phyloP scores from a whole-genome alignment of 768 basidiomycete species.

The Suillus brevipes region DNA sequence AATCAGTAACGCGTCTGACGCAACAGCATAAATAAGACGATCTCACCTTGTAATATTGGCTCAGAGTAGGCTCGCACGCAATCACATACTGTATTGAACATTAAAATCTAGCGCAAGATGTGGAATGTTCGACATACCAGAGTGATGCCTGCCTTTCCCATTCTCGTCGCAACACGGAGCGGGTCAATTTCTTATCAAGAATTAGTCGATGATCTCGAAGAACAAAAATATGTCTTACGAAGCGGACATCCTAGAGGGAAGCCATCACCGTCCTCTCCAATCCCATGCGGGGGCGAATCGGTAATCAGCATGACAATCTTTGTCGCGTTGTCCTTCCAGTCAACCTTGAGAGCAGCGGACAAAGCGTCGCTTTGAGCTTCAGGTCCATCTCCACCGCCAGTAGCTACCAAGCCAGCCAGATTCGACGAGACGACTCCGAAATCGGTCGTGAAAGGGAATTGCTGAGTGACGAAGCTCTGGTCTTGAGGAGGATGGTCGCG shows the following conservation, averaged over 20 bases:
- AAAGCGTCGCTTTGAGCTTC: not conserved
- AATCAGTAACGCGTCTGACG: not conserved
- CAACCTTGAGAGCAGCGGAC: not conserved
- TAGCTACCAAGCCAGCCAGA: not conserved
- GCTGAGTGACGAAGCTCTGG: not conserved
- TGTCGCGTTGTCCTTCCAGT: not conserved
- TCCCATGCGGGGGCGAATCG: not conserved
- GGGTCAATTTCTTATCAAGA: not conserved
- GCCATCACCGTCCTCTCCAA: not conserved
- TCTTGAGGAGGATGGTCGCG: not conserved
- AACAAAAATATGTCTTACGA: not conserved
- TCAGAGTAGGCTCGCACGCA: not conserved
- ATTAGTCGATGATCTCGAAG: not conserved
- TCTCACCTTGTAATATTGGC: not conserved
- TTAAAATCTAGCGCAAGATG: not conserved
- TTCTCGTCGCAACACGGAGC: not conserved
- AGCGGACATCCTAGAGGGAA: not conserved
- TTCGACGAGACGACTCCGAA: too few species aligned
- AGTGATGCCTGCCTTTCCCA: not conserved
- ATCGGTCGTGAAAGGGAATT: not conserved
- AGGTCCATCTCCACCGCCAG: not conserved
- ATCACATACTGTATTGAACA: not conserved
- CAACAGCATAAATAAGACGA: not conserved
- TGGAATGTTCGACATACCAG: not conserved
- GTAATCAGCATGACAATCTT: not conserved